phyloP scores from a whole-genome alignment of 2,329 filamentous ascomycete genomes.

The Fusarium burgessii region DNA sequence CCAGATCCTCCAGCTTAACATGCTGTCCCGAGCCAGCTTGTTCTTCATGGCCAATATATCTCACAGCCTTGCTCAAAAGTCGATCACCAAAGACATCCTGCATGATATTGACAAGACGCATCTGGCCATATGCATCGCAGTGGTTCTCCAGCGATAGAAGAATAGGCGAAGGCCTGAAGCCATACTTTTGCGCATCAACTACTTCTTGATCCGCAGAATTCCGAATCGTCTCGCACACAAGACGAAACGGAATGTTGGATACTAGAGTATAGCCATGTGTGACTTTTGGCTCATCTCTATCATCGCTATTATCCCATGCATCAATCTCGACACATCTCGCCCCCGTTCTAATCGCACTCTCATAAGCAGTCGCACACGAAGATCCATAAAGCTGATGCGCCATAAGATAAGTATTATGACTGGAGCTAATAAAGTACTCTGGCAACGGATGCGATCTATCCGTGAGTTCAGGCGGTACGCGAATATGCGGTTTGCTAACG shows the following conservation, averaged over 20 bases:
- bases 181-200: slow-evolving; percentile 52
- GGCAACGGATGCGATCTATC: slow-evolving; percentile 71
- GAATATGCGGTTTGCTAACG: slow-evolving; percentile 68
- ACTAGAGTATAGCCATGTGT: slow-evolving; percentile 78
- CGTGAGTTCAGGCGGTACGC: slow-evolving; percentile 65
- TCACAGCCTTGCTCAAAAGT: slow-evolving; percentile 68
- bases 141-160: slow-evolving; percentile 77
- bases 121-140: slow-evolving; percentile 69
- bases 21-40: slow-evolving; percentile 64
- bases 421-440: slow-evolving; percentile 79
- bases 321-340: slow-evolving; percentile 80
- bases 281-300: slow-evolving; percentile 74
- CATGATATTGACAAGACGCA: slow-evolving; percentile 74
- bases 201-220: slow-evolving; percentile 71
- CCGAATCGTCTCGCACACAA: slow-evolving; percentile 74
- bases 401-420: slow-evolving; percentile 79
- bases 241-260: slow-evolving; percentile 72
- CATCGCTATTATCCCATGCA: slow-evolving; percentile 74
- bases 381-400: slow-evolving; percentile 76
- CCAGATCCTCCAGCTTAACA: slow-evolving; percentile 69
- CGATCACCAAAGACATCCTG: slow-evolving; percentile 70
- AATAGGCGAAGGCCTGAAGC: slow-evolving; percentile 66
- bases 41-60: slow-evolving; percentile 66
- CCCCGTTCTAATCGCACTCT: slow-evolving; percentile 70
- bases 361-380: slow-evolving; percentile 72